Conservation (phyloP, 2,329 filamentous ascomycete genomes). For the Nemania bipapillata region DNA sequence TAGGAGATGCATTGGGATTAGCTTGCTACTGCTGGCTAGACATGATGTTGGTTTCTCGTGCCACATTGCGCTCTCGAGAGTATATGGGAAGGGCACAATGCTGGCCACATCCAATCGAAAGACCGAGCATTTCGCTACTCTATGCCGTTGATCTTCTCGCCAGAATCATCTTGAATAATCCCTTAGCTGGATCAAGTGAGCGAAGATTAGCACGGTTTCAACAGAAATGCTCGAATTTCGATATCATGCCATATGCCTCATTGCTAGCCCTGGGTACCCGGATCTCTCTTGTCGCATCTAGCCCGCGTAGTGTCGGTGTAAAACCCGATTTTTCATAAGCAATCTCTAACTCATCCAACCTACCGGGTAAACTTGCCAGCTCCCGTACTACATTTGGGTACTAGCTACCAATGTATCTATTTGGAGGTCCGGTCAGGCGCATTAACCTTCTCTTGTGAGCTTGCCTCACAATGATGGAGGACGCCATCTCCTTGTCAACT, state of each 20-base stretch:
- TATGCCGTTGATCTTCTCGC: constrained; percentile 52
- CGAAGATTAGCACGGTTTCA: constrained; percentile 57
- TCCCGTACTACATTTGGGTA: constrained; percentile 58
- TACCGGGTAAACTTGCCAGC: constrained; percentile 47
- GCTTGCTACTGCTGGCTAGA: constrained; percentile 45
- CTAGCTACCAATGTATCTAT: constrained; percentile 58
- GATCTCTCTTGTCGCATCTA: constrained; percentile 43
- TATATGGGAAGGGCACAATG: constrained; percentile 58
- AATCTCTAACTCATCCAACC: constrained; percentile 45
- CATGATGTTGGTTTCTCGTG: constrained; percentile 39
- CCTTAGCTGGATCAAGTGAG: constrained; percentile 47
- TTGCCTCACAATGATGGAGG: constrained; percentile 57
- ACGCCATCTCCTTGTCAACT: constrained; percentile 59
- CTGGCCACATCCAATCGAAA: constrained; percentile 63
- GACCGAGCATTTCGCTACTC: constrained; percentile 51
- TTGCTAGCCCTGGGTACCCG: constrained; percentile 60
- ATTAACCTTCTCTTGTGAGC: constrained; percentile 64
- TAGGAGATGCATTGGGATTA: constrained; percentile 48
- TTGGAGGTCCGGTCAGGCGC: constrained; percentile 66
- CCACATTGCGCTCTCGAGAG: constrained; percentile 45
- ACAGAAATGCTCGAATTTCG: constrained; percentile 59
- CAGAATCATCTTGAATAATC: constrained; percentile 56
- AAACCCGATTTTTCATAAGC: constrained; percentile 40
- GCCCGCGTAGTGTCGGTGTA: constrained; percentile 41
- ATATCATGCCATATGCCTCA: constrained; percentile 50